Base-by-base conservation (phyloP, 371 early-diverging fungal species). In the Lichtheimia ramosa region DNA sequence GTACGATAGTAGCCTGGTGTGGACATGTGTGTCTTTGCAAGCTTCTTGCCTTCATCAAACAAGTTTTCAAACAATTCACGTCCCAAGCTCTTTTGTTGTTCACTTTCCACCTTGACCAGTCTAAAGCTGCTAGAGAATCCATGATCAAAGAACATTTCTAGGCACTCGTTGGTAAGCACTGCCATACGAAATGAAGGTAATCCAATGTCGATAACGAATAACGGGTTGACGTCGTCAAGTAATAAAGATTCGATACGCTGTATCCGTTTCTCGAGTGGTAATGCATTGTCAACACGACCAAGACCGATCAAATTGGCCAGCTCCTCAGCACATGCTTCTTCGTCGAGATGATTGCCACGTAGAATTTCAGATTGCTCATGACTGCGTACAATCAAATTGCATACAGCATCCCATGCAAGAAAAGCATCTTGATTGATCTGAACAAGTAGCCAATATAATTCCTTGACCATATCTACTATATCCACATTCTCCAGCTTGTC, bases 391-490 rank as follows among this genome's bases (percentile, higher is more conserved):
- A 89, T 62, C 12, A 88, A 81, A 23, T 75, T 88, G 1, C 84
- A 82, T 21, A 91, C 81, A 0, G 86, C 76, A 20, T 81, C 78
- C 64, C 88, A 75, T 21, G 83, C 83, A 1, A 69, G 49, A 41
- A 55, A 55, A 23, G 86, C 83, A 18, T 88, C 81, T 43, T 78
- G 74, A 20, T 72, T 71, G 18, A 59, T 58, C 20, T 50, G 59
- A 16, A 43, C 18, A 62, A 89, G 79, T 3, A 94, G 62, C 65
- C 88, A 91, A 20, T 92, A 80, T 10, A 96, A 62, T 52, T 90
- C 89, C 67, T 94, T 91, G 1, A 92, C 89, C 70, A 96, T 78
- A 49, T 82, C 83, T 57, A 92, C 78, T n/a, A 94, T 74, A 58
- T 96, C 93, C 43, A 88, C 83, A 46, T 89, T 84, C 34, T 66